Evolutionary conservation across 805 yeast species (phyloP).

Genomic region (Geotrichum ghanense): DNA sequence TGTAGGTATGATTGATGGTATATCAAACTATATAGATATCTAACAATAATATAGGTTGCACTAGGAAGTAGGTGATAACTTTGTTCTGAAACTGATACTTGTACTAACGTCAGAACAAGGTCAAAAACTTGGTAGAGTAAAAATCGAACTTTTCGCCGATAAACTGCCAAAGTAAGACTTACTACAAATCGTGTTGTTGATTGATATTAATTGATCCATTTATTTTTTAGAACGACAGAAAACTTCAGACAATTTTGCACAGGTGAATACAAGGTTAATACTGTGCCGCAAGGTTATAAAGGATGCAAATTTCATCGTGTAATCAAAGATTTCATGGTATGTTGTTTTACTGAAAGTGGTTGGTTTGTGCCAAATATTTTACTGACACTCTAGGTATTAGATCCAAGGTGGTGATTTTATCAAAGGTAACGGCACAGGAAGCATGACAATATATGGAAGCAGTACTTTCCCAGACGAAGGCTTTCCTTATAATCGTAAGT

Average conservation of each 20-base stretch:
- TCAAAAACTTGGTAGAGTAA: constrained; percentile 32
- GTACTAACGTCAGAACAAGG: constrained; percentile 13
- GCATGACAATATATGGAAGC: constrained; percentile 31
- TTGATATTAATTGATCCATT: not conserved
- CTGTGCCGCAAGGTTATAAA: constrained; percentile 36
- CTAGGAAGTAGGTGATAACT: constrained; percentile 21
- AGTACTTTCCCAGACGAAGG: constrained; percentile 35
- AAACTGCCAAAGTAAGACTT: constrained; percentile 28
- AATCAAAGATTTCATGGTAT: constrained; percentile 33
- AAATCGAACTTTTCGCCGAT: constrained; percentile 32
- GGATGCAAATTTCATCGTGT: constrained; percentile 29
- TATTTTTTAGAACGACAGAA: constrained; percentile 29
- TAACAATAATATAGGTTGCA: constrained; percentile 14
- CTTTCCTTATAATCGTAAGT: constrained; percentile 25
- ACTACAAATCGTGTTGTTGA: not conserved
- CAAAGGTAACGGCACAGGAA: constrained; percentile 35
- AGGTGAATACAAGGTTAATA: constrained; percentile 32
- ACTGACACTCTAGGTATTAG: constrained; percentile 14
- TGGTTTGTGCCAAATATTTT: not conserved
- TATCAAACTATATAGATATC: not conserved
- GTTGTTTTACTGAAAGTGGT: constrained; percentile 1
- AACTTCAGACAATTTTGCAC: constrained; percentile 44
- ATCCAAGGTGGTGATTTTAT: constrained; percentile 40
- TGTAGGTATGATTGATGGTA: constrained; percentile 21
- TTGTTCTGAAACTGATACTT: not conserved